These are phyloP conservation scores for Fragaria iinumae DNA, from an alignment of 306 rosid genomes.

Conservation along the genomic window DNA sequence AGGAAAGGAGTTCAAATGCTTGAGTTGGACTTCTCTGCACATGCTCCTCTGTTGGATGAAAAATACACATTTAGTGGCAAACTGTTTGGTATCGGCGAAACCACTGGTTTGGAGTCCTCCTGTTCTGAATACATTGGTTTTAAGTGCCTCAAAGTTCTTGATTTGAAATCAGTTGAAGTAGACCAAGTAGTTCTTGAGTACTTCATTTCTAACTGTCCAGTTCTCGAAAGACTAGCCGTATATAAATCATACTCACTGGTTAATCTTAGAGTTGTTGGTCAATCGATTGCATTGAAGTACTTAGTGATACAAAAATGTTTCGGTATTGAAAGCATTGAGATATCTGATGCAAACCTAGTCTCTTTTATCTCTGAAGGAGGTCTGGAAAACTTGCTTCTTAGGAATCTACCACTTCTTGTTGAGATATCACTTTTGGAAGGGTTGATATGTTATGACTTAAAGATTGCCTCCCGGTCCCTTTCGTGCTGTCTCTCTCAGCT, in stretches of 20 bases:
- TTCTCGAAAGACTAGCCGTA: not conserved
- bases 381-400: not conserved
- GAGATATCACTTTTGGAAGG: conserved; percentile 8
- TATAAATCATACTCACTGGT: not conserved
- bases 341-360: conserved; percentile 9
- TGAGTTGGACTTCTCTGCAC: not conserved
- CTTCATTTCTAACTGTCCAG: conserved; percentile 1
- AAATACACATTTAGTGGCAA: too few species aligned
- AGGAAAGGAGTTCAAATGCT: not conserved
- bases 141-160: conserved; percentile 2
- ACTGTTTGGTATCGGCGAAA: not conserved
- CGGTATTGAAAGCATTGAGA: not conserved
- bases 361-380: not conserved
- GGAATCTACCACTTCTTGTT: conserved; percentile 9
- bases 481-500: conserved; percentile 3
- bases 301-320: not conserved
- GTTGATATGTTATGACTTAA: too few species aligned
- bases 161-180: not conserved
- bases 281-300: not conserved
- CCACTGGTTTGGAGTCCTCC: not conserved
- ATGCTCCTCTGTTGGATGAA: too few species aligned
- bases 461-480: not conserved
- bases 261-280: not conserved
- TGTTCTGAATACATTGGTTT: not conserved
- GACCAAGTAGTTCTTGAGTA: not conserved